Evolutionary conservation across 1,139 yeast genomes (phyloP).

Genomic region (Lodderomyces parapsilosis): DNA sequence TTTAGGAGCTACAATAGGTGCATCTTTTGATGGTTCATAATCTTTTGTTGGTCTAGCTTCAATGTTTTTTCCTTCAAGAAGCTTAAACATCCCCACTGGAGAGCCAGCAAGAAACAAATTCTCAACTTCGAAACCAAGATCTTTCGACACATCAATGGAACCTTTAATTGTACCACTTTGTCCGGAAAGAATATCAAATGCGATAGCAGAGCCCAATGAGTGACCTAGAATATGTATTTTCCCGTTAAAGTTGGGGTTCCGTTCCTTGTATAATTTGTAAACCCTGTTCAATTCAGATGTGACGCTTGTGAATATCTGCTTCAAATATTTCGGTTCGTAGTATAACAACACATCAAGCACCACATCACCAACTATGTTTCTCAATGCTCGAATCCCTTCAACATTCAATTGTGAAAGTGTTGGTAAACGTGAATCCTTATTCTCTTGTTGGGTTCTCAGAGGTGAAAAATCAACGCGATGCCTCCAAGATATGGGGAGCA

Average conservation of each 20-base stretch:
- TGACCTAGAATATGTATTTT: constrained; percentile 85
- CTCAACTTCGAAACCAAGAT: constrained; percentile 67
- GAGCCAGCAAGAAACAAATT: constrained; percentile 84
- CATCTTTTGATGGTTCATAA: constrained; percentile 17
- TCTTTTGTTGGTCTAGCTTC: constrained; percentile 27
- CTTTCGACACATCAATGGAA: constrained; percentile 23
- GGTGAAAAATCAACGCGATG: constrained; percentile 66
- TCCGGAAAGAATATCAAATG: constrained; percentile 68
- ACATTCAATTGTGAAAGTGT: constrained; percentile 71
- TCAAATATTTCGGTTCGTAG: constrained; percentile 73
- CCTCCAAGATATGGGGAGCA: constrained; percentile 77
- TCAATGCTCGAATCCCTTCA: constrained; percentile 74
- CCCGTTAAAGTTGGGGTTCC: constrained; percentile 77
- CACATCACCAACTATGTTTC: constrained; percentile 83
- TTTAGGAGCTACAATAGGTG: constrained; percentile 40
- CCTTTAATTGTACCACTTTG: constrained; percentile 43
- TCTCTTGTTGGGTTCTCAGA: constrained; percentile 27
- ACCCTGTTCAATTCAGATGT: constrained; percentile 68
- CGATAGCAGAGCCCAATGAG: constrained; percentile 85
- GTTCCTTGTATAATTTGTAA: constrained; percentile 54
- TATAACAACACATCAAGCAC: constrained; percentile 80
- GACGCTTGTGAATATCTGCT: constrained; percentile 65
- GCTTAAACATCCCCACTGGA: constrained; percentile 83
- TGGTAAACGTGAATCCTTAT: constrained; percentile 50
- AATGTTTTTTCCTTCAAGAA: constrained; percentile 60